phyloP scores from a whole-genome alignment of 2,329 filamentous ascomycete genomes.

The Colletotrichum sp. region DNA sequence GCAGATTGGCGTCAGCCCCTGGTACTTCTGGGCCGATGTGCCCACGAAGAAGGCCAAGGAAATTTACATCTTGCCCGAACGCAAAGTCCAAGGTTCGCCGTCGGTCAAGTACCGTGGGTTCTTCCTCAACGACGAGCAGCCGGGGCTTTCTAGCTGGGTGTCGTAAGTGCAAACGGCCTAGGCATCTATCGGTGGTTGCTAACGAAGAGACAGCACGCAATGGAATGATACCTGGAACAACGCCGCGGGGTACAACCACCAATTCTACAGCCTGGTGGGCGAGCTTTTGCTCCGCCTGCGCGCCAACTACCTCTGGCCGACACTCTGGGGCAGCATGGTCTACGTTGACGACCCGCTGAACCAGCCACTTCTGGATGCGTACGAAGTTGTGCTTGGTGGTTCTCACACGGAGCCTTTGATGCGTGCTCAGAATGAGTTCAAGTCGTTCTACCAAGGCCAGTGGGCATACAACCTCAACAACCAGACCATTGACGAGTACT shows the following conservation, averaged over 20 bases:
- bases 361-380: slow-evolving; percentile 74
- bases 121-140: slow-evolving; percentile 75
- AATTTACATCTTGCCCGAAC: slow-evolving; percentile 60
- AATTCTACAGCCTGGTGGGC: slow-evolving; percentile 73
- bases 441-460: slow-evolving; percentile 58
- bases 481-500: slow-evolving; percentile 70
- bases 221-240: slow-evolving; percentile 49
- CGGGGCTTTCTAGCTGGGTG: slow-evolving; percentile 71
- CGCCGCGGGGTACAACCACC: slow-evolving; percentile 55
- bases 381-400: slow-evolving; percentile 74
- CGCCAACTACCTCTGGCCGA: slow-evolving; percentile 80
- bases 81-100: slow-evolving; percentile 63
- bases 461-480: slow-evolving; percentile 78
- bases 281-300: slow-evolving; percentile 73
- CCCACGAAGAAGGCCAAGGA: slow-evolving; percentile 53
- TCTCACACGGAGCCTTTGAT: slow-evolving; percentile 78
- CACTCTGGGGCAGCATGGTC: slow-evolving; percentile 75
- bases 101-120: slow-evolving; percentile 72
- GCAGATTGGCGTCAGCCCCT: slow-evolving; percentile 75
- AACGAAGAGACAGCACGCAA: slow-evolving; percentile 27
- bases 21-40: slow-evolving; percentile 73
- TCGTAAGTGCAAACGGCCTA: slow-evolving; percentile 26
- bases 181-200: background rate
- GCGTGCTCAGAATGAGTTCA: slow-evolving; percentile 63
- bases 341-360: slow-evolving; percentile 73